Conservation (phyloP, 306 rosid species). For the Crotalaria pallida region DNA sequence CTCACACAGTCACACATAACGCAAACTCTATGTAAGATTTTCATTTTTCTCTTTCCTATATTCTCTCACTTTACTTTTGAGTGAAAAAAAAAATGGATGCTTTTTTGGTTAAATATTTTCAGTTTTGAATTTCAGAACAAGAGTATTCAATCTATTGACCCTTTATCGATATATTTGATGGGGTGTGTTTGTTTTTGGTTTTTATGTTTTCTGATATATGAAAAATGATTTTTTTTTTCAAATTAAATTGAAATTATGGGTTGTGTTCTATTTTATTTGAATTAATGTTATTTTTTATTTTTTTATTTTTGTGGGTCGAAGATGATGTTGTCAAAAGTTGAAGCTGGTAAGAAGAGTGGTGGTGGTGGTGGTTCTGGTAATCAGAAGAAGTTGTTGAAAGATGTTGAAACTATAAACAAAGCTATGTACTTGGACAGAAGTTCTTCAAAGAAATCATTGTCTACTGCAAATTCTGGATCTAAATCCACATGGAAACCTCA, state of each 20-base stretch:
- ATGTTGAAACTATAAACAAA: constrained; percentile 68
- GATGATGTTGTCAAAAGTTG: constrained; percentile 64
- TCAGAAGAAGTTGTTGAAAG: constrained; percentile 55
- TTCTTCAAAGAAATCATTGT: constrained; percentile 34
- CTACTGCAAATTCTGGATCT: constrained; percentile 23
- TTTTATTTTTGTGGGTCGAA: background rate
- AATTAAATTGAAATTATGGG: background rate
- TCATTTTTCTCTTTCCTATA: background rate
- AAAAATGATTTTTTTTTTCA: background rate
- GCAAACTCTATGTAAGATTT: constrained; percentile 15
- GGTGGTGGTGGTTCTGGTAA: constrained; percentile 52
- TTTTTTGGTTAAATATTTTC: background rate
- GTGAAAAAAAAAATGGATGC: constrained; percentile 5
- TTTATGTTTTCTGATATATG: background rate
- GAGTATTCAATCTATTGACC: constrained; percentile 17
- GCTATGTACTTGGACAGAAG: constrained; percentile 51
- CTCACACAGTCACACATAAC: background rate
- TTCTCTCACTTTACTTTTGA: background rate
- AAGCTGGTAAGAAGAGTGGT: constrained; percentile 52
- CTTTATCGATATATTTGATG: background rate
- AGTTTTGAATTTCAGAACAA: constrained; percentile 19
- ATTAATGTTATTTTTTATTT: background rate
- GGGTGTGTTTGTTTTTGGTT: background rate
- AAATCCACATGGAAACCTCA: constrained; percentile 33
- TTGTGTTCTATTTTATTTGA: constrained; percentile 21